Conservation (phyloP, 1,284 basidiomycete genomes). For the Exobasidium rhododendri region DNA sequence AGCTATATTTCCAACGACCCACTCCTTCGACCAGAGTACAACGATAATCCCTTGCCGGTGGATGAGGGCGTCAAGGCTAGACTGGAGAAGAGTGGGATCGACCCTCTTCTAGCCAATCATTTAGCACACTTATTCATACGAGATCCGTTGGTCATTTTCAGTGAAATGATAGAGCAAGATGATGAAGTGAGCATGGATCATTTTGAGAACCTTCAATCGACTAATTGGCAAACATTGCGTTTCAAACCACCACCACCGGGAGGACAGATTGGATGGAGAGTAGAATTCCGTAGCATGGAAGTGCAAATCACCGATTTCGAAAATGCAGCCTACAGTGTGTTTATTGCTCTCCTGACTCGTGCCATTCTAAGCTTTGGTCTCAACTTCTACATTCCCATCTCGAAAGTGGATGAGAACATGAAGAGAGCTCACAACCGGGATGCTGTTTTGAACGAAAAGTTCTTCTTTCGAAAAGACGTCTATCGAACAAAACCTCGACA, state of each 20-base stretch:
- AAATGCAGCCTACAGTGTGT: constrained; percentile 93
- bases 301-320: constrained; percentile 98
- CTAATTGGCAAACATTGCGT: constrained; percentile 98
- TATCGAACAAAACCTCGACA: constrained; percentile 59
- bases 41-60: constrained; percentile 79
- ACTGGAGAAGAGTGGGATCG: constrained; percentile 63
- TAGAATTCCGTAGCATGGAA: constrained; percentile 98
- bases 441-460: constrained; percentile 70
- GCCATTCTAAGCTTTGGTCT: constrained; percentile 86
- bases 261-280: constrained; percentile 91
- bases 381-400: constrained; percentile 95
- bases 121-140: constrained; percentile 95
- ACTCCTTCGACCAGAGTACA: constrained; percentile 85
- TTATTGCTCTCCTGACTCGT: constrained; percentile 86
- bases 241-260: constrained; percentile 91
- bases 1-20: constrained; percentile 84
- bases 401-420: constrained; percentile 93
- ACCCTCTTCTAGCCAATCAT: constrained; percentile 82
- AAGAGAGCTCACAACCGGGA: constrained; percentile 77
- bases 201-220: constrained; percentile 99
- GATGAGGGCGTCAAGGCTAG: constrained; percentile 62
- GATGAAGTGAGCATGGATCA: constrained; percentile 84
- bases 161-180: constrained; percentile 88
- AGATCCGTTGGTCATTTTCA: constrained; percentile 92
- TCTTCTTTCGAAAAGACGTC: constrained; percentile 86